Base-by-base conservation (phyloP, 805 yeast genomes). In the Kodamaea kaohsiungensis region DNA sequence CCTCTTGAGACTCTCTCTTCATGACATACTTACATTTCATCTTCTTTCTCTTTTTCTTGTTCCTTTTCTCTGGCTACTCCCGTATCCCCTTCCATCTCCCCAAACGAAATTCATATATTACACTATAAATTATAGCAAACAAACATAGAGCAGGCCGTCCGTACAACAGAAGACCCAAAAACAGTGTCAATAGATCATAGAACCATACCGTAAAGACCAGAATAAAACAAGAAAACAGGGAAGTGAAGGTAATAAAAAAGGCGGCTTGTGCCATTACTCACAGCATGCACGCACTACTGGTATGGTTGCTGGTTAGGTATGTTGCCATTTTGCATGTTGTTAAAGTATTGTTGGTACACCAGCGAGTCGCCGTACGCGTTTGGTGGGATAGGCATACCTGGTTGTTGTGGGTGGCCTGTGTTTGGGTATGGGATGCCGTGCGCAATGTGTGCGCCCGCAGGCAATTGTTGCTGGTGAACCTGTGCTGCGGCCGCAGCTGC, bases 331-430 rank as follows among this genome's bases (percentile, higher is more conserved):
- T 79, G 82, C 67, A 81, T 77, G 60, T 77, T 81, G 59, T 81
- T 78, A 64, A 85, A 83, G 68, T 84, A 85, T 60, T 83, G 87
- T 68, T 84, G 85, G 61, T 85, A 84, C 51, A 83, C 87, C 58
- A 81, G 83, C 48, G 81, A 80, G 60, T 79, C 82, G 57, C 80
- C 69, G 59, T 79, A 82, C 48, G 78, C 76, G 61, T 71, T 76
- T 22, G 77, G 70, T 53, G 82, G 80, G 63, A 78, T 70, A 55
- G 77, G 77, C 62, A 71, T 62, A 55, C 72, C 73, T 4, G 65
- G 61, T 25, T 67, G 73, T 22, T 51, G 54, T 17, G 75, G 77
- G 64, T 69, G 76, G 62, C 67, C 76, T 30, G 73, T 70, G 49
- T 68, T 63, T 52, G 76, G 81, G 63, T 75, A 79, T 54, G 76